Conservation (phyloP, 345 rosid species). For the Erysimum cheiranthoides region DNA sequence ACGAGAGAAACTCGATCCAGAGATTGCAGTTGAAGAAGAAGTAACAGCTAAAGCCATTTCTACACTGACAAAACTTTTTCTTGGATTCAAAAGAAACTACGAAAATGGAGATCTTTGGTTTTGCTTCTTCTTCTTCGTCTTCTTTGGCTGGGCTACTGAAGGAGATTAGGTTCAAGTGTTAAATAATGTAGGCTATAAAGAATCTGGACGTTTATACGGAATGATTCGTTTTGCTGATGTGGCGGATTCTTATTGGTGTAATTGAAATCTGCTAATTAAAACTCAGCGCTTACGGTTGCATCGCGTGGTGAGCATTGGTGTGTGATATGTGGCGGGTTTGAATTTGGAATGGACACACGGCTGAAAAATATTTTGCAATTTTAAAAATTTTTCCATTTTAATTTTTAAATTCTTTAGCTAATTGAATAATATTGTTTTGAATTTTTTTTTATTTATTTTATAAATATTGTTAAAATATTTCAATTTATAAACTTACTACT, state of each 20-base stretch:
- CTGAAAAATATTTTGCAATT: neutral
- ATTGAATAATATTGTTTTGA: no score
- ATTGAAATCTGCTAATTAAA: neutral
- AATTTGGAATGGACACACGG: neutral
- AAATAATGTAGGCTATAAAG: constrained; percentile 59
- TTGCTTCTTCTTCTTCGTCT: neutral
- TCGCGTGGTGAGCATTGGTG: constrained; percentile 48
- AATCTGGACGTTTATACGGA: constrained; percentile 55
- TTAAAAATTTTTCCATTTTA: neutral
- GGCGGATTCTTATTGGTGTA: constrained; percentile 39
- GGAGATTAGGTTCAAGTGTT: constrained; percentile 19
- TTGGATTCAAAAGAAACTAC: neutral
- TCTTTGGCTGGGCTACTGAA: neutral
- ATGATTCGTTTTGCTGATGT: constrained; percentile 39
- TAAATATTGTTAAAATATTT: no score
- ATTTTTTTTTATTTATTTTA: no score
- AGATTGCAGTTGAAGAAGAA: constrained; percentile 57
- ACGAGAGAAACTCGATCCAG: constrained; percentile 51
- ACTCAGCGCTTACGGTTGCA: constrained; percentile 49
- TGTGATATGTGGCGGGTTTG: constrained; percentile 34
- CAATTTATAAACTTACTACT: no score
- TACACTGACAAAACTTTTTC: neutral
- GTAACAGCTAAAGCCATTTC: constrained; percentile 66
- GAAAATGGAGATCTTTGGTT: neutral
- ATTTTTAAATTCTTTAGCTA: neutral